A percentile compares a stretch with the other conserved stretches of the same genome.
Conservation (phyloP, 1,284 basidiomycete species). For the Tylopilus orsonianus region DNA sequence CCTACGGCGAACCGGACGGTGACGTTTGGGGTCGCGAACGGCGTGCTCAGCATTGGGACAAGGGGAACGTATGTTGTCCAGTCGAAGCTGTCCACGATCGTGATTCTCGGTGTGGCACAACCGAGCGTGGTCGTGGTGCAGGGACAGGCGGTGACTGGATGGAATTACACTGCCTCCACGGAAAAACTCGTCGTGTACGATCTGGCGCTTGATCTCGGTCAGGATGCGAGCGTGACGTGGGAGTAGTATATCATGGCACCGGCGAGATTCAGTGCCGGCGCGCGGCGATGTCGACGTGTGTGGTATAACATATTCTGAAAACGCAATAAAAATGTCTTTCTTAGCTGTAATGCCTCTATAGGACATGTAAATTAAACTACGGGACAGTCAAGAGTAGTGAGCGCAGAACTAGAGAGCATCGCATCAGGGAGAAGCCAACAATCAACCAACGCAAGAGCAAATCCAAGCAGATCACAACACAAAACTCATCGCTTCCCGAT, state of each 20-base stretch:
- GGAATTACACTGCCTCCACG: slow-evolving; percentile 34
- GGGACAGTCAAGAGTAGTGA: too few relatives aligned
- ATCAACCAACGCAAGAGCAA: too few relatives aligned
- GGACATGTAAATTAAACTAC: too few relatives aligned
- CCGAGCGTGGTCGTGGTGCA: slow-evolving; percentile 37
- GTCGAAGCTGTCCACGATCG: slow-evolving; percentile 46
- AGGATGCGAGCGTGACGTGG: slow-evolving; percentile 16
- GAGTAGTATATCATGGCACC: not conserved
- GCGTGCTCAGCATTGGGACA: slow-evolving; percentile 38
- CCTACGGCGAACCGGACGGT: slow-evolving; percentile 49
- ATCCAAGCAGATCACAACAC: slow-evolving; percentile 32
- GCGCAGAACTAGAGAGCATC: too few relatives aligned
- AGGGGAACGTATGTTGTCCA: slow-evolving; percentile 43
- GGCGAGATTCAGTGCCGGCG: too few relatives aligned
- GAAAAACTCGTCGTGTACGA: slow-evolving; percentile 35
- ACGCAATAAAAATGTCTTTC: too few relatives aligned
- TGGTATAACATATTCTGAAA: too few relatives aligned
- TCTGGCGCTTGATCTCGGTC: slow-evolving; percentile 37
- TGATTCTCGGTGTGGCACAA: slow-evolving; percentile 46
- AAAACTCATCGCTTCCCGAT: slow-evolving; percentile 71
- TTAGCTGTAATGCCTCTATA: too few relatives aligned
- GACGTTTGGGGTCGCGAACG: slow-evolving; percentile 38
- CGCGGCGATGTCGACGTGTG: too few relatives aligned
- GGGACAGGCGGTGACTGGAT: slow-evolving; percentile 30
- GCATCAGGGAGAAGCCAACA: too few relatives aligned